Conservation (phyloP, 1,139 yeast species). For the Candida sp. region DNA sequence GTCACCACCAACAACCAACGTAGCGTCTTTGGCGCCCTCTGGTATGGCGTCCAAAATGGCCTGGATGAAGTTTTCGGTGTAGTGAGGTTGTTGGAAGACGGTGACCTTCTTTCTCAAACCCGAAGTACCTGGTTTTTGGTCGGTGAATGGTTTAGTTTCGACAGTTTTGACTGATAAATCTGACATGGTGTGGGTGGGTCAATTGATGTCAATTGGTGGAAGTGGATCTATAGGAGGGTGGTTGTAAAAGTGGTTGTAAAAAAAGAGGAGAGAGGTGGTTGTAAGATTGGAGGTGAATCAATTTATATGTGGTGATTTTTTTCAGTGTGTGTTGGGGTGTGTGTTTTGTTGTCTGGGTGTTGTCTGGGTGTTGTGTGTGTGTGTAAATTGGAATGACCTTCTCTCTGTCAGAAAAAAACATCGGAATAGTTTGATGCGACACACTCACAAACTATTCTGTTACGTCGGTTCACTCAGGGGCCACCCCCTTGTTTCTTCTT, state of each 20-base stretch:
- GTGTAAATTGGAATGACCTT: too few species aligned
- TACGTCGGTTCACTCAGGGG: too few species aligned
- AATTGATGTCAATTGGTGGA: neutral
- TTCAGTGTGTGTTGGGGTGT: too few species aligned
- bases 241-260: neutral
- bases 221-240: neutral
- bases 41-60: constrained; percentile 87
- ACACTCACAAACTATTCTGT: too few species aligned
- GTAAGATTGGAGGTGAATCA: too few species aligned
- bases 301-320: too few species aligned
- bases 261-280: neutral
- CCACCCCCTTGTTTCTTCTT: too few species aligned
- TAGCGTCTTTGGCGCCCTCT: constrained; percentile 77
- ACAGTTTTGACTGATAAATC: constrained; percentile 27
- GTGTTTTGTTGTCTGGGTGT: too few species aligned
- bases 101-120: constrained; percentile 92
- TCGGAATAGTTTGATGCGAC: too few species aligned
- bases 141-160: constrained; percentile 77
- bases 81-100: constrained; percentile 80
- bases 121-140: constrained; percentile 98
- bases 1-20: constrained; percentile 95
- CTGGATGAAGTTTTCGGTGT: constrained; percentile 95
- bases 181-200: constrained; percentile 10
- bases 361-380: too few species aligned
- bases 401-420: too few species aligned